Evolutionary conservation across 2,329 filamentous ascomycete genomes (phyloP).

Genomic region (Huntiella savannae): DNA sequence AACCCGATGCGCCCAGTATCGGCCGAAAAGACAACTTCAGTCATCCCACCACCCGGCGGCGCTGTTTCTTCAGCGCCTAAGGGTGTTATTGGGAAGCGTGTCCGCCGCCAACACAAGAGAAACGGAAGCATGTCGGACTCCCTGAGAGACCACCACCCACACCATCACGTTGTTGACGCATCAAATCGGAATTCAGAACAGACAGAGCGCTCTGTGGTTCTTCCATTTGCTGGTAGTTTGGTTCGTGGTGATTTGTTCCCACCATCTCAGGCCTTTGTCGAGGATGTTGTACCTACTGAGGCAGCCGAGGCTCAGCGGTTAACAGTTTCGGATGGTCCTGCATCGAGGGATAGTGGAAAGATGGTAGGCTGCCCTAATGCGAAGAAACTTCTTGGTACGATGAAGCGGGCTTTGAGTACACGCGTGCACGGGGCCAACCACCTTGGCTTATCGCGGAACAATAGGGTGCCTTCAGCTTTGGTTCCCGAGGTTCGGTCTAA

Average conservation of each 20-base stretch:
- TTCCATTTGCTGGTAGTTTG: slow-evolving; percentile 61
- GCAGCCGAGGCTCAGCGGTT: slow-evolving; percentile 23
- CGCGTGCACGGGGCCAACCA: slow-evolving; percentile 19
- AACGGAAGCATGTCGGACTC: slow-evolving; percentile 81
- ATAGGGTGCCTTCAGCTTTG: slow-evolving; percentile 38
- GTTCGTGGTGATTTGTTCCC: slow-evolving; percentile 74
- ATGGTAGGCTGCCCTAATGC: slow-evolving; percentile 38
- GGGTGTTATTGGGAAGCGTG: slow-evolving; percentile 37
- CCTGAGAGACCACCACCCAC: slow-evolving; percentile 40
- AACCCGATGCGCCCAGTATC: slow-evolving; percentile 28
- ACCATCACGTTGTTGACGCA: slow-evolving; percentile 21
- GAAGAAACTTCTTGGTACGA: slow-evolving; percentile 69
- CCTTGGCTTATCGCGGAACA: slow-evolving; percentile 33
- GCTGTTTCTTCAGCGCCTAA: slow-evolving; percentile 27
- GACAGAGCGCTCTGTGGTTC: slow-evolving; percentile 26
- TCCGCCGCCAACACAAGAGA: slow-evolving; percentile 51
- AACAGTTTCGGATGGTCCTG: not conserved
- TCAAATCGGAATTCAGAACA: slow-evolving; percentile 36
- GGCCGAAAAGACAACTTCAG: slow-evolving; percentile 1
- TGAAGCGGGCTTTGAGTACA: slow-evolving; percentile 62
- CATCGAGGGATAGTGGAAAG: not conserved
- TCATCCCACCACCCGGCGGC: not conserved
- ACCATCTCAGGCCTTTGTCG: slow-evolving; percentile 64
- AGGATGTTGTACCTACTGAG: slow-evolving; percentile 37
- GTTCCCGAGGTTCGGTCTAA: slow-evolving; percentile 34